Base-by-base conservation (phyloP, 164 flowering plant genomes). In the Stephania japonica region DNA sequence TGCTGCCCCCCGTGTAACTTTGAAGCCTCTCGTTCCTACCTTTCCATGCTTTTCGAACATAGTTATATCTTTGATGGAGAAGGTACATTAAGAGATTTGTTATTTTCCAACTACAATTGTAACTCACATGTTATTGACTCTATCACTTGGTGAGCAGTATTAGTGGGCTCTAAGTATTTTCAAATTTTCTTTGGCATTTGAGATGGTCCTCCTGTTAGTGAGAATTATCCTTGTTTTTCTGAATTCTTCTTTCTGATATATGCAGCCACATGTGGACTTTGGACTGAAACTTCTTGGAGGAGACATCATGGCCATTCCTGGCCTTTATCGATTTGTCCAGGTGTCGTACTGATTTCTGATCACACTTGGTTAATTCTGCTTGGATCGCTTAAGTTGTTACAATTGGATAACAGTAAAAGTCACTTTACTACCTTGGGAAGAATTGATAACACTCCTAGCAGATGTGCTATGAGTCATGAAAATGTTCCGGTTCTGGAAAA, bases 231-330 rank as follows among this genome's bases (percentile, higher is more conserved):
- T 18, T 18, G 16, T 14, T 56, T 21, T 56, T 56, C n/a, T 56
- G 7, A 56, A 16, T n/a, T 6, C 16, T 56, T 13, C 19, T 56
- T 56, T 56, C 21, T 56, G 62, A 56, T 79, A 9, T 79, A n/a
- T 83, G 78, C 86, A 95, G 98, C 99, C 99, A 5, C 86, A 86
- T 71, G 77, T 93, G 23, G 99, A 95, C 77, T 93, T 93, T 69
- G 98, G 98, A 70, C 26, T 93, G 79, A 87, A 84, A 71, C 19
- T 95, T 7, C 74, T 87, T 38, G 97, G 96, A 68, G 92, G 85
- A 18, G 98, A 95, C 77, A 68, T 95, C 66, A 93, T 95, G 99
- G 82, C 98, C 67, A 87, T 95, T 69, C 99, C 98, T 32, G 96
- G 97, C 53, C 77, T 95, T 7, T 89, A 93, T 79, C 87, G 69